Evolutionary conservation across 2,329 filamentous ascomycete species (phyloP).

Genomic region (Ophiostoma sp.): DNA sequence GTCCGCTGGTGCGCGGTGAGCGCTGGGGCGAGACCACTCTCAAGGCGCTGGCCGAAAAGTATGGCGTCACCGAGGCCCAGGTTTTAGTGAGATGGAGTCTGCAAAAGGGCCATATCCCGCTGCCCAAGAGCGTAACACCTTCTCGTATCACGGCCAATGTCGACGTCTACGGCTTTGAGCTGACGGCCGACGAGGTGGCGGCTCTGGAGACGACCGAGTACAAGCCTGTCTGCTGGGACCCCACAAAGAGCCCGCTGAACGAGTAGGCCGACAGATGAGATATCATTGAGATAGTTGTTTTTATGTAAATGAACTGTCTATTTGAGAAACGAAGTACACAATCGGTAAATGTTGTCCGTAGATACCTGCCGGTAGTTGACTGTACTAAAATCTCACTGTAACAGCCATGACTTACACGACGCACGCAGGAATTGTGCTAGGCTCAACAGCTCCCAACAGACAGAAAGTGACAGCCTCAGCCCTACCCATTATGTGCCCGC

Average conservation of each 20-base stretch:
- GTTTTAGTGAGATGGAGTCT: slow-evolving; percentile 78
- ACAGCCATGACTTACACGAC: not conserved
- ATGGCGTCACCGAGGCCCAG: slow-evolving; percentile 73
- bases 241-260: slow-evolving; percentile 30
- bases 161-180: slow-evolving; percentile 61
- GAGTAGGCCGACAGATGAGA: slow-evolving; percentile 2
- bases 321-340: not conserved
- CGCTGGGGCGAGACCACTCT: slow-evolving; percentile 69
- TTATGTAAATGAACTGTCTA: not conserved
- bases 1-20: slow-evolving; percentile 64
- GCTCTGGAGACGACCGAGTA: slow-evolving; percentile 42
- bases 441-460: no score
- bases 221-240: slow-evolving; percentile 36
- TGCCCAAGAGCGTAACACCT: slow-evolving; percentile 64
- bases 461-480: no score
- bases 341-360: not conserved
- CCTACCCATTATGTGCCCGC: no score
- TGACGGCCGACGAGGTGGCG: slow-evolving; percentile 57
- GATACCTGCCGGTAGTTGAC: not conserved
- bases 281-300: no score
- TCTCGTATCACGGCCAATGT: slow-evolving; percentile 63
- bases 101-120: slow-evolving; percentile 70
- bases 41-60: slow-evolving; percentile 65
- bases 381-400: not conserved
- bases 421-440: no score